A percentile compares a stretch with the other conserved stretches of the same genome.
These are phyloP conservation scores for Malus hybrid DNA, from an alignment of 331 rosid genomes.

Conservation along the genomic window DNA sequence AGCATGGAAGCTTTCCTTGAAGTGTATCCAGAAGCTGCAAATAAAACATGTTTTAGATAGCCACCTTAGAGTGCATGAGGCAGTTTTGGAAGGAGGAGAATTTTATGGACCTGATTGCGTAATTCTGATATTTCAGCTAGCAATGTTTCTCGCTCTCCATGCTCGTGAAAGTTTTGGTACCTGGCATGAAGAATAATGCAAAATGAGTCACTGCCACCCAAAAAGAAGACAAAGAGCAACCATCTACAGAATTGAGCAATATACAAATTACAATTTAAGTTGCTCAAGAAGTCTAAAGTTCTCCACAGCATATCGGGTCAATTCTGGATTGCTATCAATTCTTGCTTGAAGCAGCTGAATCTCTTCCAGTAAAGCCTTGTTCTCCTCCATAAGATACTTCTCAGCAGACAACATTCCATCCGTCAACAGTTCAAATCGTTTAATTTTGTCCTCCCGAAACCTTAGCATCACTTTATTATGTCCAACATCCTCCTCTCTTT, in stretches of 20 bases:
- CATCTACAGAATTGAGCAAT: not conserved
- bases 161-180: slow-evolving; percentile 55
- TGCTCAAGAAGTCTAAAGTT: slow-evolving; percentile 58
- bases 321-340: slow-evolving; percentile 47
- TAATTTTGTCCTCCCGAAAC: slow-evolving; percentile 63
- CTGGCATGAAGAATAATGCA: slow-evolving; percentile 40
- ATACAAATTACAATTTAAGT: slow-evolving; percentile 48
- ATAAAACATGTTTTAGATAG: slow-evolving; percentile 22
- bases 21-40: slow-evolving; percentile 50
- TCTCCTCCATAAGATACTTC: slow-evolving; percentile 62
- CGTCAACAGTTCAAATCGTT: slow-evolving; percentile 59
- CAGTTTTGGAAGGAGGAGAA: slow-evolving; percentile 5
- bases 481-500: slow-evolving; percentile 60
- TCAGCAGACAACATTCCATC: slow-evolving; percentile 66
- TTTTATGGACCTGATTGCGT: slow-evolving; percentile 59
- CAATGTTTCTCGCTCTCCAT: slow-evolving; percentile 78
- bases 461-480: slow-evolving; percentile 40
- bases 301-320: slow-evolving; percentile 45
- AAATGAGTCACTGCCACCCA: slow-evolving; percentile 24
- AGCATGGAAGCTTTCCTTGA: slow-evolving; percentile 34
- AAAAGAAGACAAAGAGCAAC: slow-evolving; percentile 13
- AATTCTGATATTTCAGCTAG: slow-evolving; percentile 66
- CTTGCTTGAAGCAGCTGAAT: slow-evolving; percentile 52
- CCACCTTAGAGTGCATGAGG: slow-evolving; percentile 15
- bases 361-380: slow-evolving; percentile 58